Conservation (phyloP, 495 filamentous ascomycete species). For the Lasiosphaeria ovina region DNA sequence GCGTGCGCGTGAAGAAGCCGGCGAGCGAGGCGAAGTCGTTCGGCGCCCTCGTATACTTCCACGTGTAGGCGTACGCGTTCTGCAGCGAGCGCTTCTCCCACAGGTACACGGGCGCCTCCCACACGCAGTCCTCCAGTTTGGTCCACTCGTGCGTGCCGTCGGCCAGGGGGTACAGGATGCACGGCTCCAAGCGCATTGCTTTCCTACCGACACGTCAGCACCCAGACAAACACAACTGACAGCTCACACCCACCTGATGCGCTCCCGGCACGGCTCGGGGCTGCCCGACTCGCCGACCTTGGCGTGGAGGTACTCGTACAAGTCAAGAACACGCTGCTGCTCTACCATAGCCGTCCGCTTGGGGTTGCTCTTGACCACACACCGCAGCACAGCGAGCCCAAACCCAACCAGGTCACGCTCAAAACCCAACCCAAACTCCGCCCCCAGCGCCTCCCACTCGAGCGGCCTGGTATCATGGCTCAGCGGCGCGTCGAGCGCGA, state of each 20-base stretch:
- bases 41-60: not conserved
- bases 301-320: not conserved
- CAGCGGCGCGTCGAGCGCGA: constrained; percentile 4
- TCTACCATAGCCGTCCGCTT: not conserved
- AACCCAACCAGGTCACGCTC: not conserved
- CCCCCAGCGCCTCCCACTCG: not conserved
- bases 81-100: constrained; percentile 7
- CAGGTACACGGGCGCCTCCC: constrained; percentile 18
- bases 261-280: not conserved
- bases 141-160: constrained; percentile 4
- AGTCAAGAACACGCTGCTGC: not conserved
- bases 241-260: not conserved
- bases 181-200: not conserved
- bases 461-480: not conserved
- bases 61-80: constrained; percentile 3
- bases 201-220: not conserved
- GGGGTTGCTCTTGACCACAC: not conserved
- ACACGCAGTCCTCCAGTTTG: constrained; percentile 6
- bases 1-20: constrained; percentile 16
- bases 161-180: not conserved
- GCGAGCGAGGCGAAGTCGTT: constrained; percentile 6
- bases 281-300: not conserved
- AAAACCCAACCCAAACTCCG: not conserved
- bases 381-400: not conserved
- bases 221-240: too few species aligned